Percentiles rank a stretch among this genome's conserved stretches.
Conservation (phyloP, 2,329 filamentous ascomycete genomes). For the Drechslerella stenobrocha region DNA sequence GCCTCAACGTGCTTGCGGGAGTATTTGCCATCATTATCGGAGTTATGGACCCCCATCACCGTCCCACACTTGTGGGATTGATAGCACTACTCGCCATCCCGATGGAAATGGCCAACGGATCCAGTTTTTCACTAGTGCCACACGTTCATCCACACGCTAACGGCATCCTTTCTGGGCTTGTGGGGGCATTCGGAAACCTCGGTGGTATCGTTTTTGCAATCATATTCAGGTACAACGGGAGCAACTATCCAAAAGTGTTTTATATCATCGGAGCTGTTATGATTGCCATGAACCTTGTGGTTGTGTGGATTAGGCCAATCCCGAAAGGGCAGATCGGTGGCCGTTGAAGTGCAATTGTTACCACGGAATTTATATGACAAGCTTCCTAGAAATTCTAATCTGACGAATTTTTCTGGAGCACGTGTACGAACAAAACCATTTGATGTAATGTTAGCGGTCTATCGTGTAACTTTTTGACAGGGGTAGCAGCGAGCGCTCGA, state of each 20-base stretch:
- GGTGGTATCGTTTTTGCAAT: slow-evolving; percentile 84
- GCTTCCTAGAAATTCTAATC: too few relatives aligned
- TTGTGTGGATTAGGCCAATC: slow-evolving; percentile 67
- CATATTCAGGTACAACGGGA: slow-evolving; percentile 74
- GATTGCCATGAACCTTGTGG: slow-evolving; percentile 68
- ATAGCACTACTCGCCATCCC: slow-evolving; percentile 78
- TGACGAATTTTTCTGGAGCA: too few relatives aligned
- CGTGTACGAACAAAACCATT: too few relatives aligned
- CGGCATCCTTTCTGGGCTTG: slow-evolving; percentile 73
- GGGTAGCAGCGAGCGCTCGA: too few relatives aligned
- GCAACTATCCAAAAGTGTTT: slow-evolving; percentile 69
- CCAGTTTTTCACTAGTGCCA: slow-evolving; percentile 82
- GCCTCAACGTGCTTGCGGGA: slow-evolving; percentile 63
- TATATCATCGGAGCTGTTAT: slow-evolving; percentile 82
- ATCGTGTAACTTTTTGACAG: too few relatives aligned
- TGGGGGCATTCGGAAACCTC: slow-evolving; percentile 79
- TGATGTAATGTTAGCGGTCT: too few relatives aligned
- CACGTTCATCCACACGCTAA: slow-evolving; percentile 84
- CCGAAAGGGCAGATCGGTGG: slow-evolving; percentile 62
- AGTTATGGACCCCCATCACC: slow-evolving; percentile 64
- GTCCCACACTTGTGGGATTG: slow-evolving; percentile 73
- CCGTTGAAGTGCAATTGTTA: slow-evolving; percentile 53
- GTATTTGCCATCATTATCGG: slow-evolving; percentile 67
- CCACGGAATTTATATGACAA: too few relatives aligned
- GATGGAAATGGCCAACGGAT: slow-evolving; percentile 80